Conservation (phyloP, 352 stramenopile species). For the Pythium folliculosum region DNA sequence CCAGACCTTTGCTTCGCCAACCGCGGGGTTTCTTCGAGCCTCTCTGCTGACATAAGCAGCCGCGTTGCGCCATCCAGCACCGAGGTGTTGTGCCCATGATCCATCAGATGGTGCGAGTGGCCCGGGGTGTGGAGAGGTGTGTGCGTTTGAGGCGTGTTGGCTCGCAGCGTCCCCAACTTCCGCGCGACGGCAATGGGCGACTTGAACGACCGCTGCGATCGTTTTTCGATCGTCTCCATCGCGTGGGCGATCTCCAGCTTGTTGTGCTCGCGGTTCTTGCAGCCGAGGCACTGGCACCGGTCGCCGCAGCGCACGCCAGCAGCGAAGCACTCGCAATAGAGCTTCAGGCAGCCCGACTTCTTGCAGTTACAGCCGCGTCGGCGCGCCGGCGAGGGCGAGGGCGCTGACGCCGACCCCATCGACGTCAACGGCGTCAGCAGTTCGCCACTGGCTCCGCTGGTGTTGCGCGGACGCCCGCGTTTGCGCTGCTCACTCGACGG, state of each 20-base stretch:
- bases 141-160: conserved; percentile 11
- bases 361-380: conserved; percentile 93
- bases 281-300: conserved; percentile 73
- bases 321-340: conserved; percentile 88
- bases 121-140: conserved; percentile 4
- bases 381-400: conserved; percentile 26
- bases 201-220: conserved; percentile 49
- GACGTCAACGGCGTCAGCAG: conserved; percentile 11
- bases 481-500: conserved; percentile 14
- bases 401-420: not conserved
- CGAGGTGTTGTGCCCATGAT: not conserved
- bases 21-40: conserved; percentile 21
- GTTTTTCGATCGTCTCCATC: conserved; percentile 55
- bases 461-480: conserved; percentile 13
- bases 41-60: conserved; percentile 24
- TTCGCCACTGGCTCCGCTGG: not conserved
- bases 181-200: conserved; percentile 32
- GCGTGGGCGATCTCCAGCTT: conserved; percentile 55
- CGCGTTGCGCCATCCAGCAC: conserved; percentile 31
- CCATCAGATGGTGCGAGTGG: not conserved
- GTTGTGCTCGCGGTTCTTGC: conserved; percentile 74
- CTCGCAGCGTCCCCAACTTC: conserved; percentile 30
- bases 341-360: conserved; percentile 96
- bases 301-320: conserved; percentile 52
- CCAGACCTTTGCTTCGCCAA: not conserved